Conservation (phyloP, 257 asterid species). For the Cordia subcordata region DNA sequence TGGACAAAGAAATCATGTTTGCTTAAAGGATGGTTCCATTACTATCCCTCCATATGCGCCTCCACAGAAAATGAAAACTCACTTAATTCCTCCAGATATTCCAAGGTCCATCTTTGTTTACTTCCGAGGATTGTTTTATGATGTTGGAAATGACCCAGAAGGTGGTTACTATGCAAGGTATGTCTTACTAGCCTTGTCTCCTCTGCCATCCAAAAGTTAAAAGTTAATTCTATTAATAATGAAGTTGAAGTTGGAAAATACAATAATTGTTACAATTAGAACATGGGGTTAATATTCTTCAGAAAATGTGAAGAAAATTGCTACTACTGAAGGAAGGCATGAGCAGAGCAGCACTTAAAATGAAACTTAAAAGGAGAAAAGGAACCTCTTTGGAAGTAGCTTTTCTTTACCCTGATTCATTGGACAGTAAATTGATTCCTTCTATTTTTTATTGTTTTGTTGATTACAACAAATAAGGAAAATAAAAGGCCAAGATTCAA, state of each 20-base stretch:
- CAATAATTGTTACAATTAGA: too few species aligned
- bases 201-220: background rate
- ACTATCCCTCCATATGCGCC: conserved; percentile 92
- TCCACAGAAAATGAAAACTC: conserved; percentile 90
- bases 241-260: too few species aligned
- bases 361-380: background rate
- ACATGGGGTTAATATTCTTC: too few species aligned
- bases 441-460: background rate
- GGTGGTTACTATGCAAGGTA: conserved; percentile 94
- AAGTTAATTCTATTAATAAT: too few species aligned
- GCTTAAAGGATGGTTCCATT: conserved; percentile 74
- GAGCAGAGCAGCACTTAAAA: background rate
- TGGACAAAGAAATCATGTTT: conserved; percentile 86
- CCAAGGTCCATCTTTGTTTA: conserved; percentile 92
- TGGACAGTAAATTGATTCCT: too few species aligned
- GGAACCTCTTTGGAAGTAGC: too few species aligned
- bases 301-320: too few species aligned
- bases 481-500: too few species aligned
- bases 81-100: conserved; percentile 73
- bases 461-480: too few species aligned
- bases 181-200: background rate
- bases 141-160: conserved; percentile 78
- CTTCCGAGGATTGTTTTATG: conserved; percentile 86
- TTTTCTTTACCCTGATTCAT: too few species aligned
- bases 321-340: background rate